Base-by-base conservation (phyloP, 2,329 filamentous ascomycete genomes). In the Diplodia seriata region DNA sequence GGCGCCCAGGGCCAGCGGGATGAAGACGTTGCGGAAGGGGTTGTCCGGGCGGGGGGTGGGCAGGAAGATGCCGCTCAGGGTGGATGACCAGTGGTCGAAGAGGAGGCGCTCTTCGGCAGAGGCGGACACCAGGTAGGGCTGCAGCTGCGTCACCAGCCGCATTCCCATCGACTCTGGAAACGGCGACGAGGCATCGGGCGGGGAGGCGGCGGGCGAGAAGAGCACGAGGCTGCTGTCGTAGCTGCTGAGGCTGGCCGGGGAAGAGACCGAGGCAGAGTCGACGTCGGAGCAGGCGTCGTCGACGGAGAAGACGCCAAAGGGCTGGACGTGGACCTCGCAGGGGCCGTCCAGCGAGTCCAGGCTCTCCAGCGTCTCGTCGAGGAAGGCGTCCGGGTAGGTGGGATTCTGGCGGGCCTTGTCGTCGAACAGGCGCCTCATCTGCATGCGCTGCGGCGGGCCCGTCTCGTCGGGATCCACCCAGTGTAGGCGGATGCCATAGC, bases 41-140 rank as follows among this genome's bases (percentile, higher is more conserved):
- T 67, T 67, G 43, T 67, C 56, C 23, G 47, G 36, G 20, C 11
- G 50, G 0, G 66, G 50, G 7, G 55, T 67, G 11, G 66, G 66
- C 15, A 67, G 40, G 31, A 67, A 61, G 15, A 62, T 61, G n/a
- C 36, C 56, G 56, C 55, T 61, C 23, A 67, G 23, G 7, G 36
- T 61, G 4, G 55, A 67, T 6, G 66, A 59, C 43, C 56, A 67
- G 56, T 67, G 66, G 33, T 67, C 54, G 49, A 67, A 67, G 18
- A 67, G 29, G 4, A 23, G 31, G 18, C 66, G 66, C 26, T 67
- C 66, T 11, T 53, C 36, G 12, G 12, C n/a, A 0, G 55, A 31
- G 11, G 66, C 49, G 7, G 56, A 54, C 5, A 67, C 47, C 18
- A 67, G 33, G 23, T n/a, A 59, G 9, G 66, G 66, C 33, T 47